Evolutionary conservation across 345 rosid genomes (phyloP), one percentile per base, ranked within the genome.

Genomic region (Passiflora organensis): DNA sequence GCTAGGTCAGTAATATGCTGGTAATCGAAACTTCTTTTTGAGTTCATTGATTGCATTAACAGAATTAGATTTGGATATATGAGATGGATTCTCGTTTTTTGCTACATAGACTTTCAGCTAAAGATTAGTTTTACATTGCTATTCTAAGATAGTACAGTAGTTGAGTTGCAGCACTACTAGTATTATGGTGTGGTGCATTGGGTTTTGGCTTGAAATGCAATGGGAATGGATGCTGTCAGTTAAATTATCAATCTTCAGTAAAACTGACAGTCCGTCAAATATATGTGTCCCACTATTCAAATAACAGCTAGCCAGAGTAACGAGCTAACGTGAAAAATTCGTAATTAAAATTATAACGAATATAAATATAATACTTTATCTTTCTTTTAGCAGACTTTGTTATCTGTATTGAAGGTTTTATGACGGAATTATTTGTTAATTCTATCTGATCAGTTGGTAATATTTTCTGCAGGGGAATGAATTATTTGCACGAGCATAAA

Each of bases 401-500:
- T 13, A 2, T 12, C 13, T 0, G 13, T 8, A 41, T 41, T 41
- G 9, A 13, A 12, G 13, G 13, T 6, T 41, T 6, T 41, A 12
- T 12, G 3, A 12, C 1, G n/a, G n/a, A n/a, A n/a, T n/a, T n/a
- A n/a, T n/a, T 12, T 41, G 43, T 41, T 41, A 8, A 12, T 41
- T n/a, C 13, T 41, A 15, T 41, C n/a, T 41, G 43, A 41, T 11
- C 13, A 1, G n/a, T 50, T 24, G n/a, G 1, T 62, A 17, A 41
- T 43, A 24, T 58, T 49, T 66, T 41, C 75, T 72, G 76, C 89
- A 87, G 91, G 80, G 95, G 91, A 60, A 70, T 84, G 91, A 84
- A 84, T 76, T 87, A 87, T 71, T 72, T 87, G 78, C 91, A 80
- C 62, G 91, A 87, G 70, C 73, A 80, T 69, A 87, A 76, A 71